Percentiles rank a stretch among this genome's conserved stretches.
These are phyloP conservation scores for Boletus smithii DNA, from an alignment of 1,284 basidiomycete genomes.

Conservation along the genomic window DNA sequence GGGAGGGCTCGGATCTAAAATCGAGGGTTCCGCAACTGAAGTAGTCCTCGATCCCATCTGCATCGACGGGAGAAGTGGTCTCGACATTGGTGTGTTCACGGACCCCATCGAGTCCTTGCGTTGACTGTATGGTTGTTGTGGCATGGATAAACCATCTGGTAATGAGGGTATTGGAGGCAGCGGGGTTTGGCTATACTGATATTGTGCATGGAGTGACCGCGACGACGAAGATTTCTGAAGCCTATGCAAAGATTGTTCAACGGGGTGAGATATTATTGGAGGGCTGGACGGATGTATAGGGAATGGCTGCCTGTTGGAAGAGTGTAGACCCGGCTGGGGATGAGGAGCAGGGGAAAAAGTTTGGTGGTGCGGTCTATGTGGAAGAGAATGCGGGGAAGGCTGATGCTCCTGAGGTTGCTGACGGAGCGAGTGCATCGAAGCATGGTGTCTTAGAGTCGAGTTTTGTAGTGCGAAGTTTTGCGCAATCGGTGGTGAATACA, in stretches of 20 bases:
- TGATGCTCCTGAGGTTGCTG: slow-evolving; percentile 30
- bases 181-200: slow-evolving; percentile 38
- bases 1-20: slow-evolving; percentile 73
- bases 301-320: slow-evolving; percentile 10
- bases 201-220: slow-evolving; percentile 56
- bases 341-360: slow-evolving; percentile 3
- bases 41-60: slow-evolving; percentile 49
- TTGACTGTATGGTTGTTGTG: slow-evolving; percentile 24
- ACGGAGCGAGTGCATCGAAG: slow-evolving; percentile 28
- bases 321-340: slow-evolving; percentile 4
- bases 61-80: slow-evolving; percentile 60
- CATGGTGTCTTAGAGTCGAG: slow-evolving; percentile 20
- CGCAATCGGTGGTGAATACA: slow-evolving; percentile 18
- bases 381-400: slow-evolving; percentile 31
- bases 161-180: slow-evolving; percentile 50
- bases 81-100: slow-evolving; percentile 47
- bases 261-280: slow-evolving; percentile 6
- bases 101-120: slow-evolving; percentile 22
- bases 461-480: slow-evolving; percentile 15
- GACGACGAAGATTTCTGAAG: slow-evolving; percentile 60
- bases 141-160: slow-evolving; percentile 39
- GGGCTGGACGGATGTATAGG: slow-evolving; percentile 8
- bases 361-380: slow-evolving; percentile 13
- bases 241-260: slow-evolving; percentile 36
- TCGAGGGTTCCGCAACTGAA: slow-evolving; percentile 50